Conservation (phyloP, 495 filamentous ascomycete genomes). For the Neurospora sublineolata region DNA sequence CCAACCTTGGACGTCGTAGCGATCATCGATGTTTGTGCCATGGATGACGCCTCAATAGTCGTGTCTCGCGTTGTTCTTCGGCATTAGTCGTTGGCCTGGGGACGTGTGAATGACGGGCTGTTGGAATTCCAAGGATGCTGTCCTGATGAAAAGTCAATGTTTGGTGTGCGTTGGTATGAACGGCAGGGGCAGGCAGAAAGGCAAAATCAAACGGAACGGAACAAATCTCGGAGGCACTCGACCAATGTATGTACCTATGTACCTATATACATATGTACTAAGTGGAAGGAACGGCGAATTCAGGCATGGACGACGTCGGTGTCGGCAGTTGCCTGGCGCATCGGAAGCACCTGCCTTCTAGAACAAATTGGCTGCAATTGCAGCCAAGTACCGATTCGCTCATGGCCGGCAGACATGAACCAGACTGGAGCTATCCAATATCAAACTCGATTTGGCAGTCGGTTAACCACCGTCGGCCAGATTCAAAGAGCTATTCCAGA, state of each 20-base stretch:
- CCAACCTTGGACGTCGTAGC: neutral
- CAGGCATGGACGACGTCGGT: neutral
- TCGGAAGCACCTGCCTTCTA: neutral
- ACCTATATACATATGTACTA: neutral
- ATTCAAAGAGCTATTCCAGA: neutral
- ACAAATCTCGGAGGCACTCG: neutral
- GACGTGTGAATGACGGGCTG: neutral
- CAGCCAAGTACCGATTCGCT: neutral
- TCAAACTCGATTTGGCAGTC: neutral
- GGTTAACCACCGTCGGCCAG: neutral
- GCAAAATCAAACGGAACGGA: neutral
- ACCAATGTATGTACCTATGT: neutral
- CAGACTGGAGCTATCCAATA: neutral
- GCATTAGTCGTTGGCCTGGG: neutral
- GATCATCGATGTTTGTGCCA: neutral
- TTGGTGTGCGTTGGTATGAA: neutral
- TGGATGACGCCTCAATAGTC: neutral
- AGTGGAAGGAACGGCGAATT: neutral
- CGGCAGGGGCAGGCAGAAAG: neutral
- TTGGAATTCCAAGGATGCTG: neutral
- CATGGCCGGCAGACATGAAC: neutral
- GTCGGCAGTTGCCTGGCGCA: neutral
- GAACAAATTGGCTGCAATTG: neutral
- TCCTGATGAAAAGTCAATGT: neutral
- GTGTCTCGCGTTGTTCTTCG: neutral